A percentile compares a stretch with the other conserved stretches of the same genome.
These are phyloP conservation scores for Avicennia marina DNA, from an alignment of 257 asterid species.

Conservation along the genomic window DNA sequence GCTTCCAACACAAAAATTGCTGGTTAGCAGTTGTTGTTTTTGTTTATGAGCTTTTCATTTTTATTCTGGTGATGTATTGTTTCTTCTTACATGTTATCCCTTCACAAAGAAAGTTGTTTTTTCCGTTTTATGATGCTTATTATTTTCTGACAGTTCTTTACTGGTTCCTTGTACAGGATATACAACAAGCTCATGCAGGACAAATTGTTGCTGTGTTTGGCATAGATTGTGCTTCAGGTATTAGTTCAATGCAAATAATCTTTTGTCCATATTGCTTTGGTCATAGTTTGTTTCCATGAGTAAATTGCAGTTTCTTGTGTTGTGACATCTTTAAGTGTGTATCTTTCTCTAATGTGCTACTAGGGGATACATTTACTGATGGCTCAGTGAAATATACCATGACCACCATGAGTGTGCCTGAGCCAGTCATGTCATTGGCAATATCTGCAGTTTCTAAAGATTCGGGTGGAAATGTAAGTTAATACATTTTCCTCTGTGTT, in stretches of 20 bases:
- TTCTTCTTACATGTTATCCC: no score
- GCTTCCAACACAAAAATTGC: not conserved
- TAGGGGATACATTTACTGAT: conserved; percentile 98
- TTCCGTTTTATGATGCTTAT: conserved; percentile 2
- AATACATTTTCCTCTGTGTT: conserved; percentile 3
- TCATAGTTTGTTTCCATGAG: not conserved
- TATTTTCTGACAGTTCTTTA: conserved; percentile 3
- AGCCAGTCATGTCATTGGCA: conserved; percentile 99
- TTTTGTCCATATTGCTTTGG: not conserved
- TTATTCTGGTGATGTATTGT: not conserved
- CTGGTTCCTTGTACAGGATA: conserved; percentile 51
- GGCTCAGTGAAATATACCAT: conserved; percentile 93
- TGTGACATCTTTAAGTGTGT: conserved; percentile 1
- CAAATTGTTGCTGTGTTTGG: conserved; percentile 99
- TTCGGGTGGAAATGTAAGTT: conserved; percentile 92
- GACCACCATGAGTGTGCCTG: conserved; percentile 99
- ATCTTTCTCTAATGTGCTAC: conserved; percentile 23
- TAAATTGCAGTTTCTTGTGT: not conserved
- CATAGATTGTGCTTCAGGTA: conserved; percentile 98
- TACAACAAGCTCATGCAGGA: conserved; percentile 98
- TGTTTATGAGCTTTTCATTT: conserved; percentile 5
- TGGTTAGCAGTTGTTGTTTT: conserved; percentile 7
- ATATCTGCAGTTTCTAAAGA: conserved; percentile 92
- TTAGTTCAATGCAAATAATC: not conserved
- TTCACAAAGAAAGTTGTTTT: no score